Percentiles rank a stretch among this genome's conserved stretches.
Conservation (phyloP, 2,329 filamentous ascomycete species). For the Apiospora aurea region DNA sequence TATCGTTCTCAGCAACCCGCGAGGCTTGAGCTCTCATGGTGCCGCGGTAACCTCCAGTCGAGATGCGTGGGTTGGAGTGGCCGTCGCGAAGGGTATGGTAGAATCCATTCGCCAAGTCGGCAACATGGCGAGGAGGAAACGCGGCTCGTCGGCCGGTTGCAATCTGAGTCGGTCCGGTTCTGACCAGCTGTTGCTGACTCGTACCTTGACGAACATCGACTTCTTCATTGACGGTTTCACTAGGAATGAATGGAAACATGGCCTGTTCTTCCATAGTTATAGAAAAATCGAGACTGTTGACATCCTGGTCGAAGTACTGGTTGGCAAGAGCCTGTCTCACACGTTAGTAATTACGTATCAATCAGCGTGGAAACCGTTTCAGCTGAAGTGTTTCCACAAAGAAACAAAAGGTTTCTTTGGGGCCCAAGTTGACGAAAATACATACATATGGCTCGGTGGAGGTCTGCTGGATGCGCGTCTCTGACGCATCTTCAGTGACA, state of each 20-base stretch:
- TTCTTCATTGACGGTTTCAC: background rate
- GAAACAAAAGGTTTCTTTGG: background rate
- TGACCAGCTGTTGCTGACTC: too few species aligned
- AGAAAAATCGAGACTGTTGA: background rate
- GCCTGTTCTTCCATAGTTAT: background rate
- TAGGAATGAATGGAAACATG: background rate
- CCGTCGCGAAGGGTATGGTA: background rate
- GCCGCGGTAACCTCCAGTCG: background rate
- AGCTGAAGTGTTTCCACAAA: background rate
- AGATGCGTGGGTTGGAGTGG: background rate
- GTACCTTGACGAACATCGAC: background rate
- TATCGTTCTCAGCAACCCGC: background rate
- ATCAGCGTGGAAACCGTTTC: background rate
- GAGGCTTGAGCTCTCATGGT: background rate
- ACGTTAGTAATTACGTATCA: background rate
- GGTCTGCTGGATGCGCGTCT: background rate
- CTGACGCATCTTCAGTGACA: background rate
- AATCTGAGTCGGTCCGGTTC: background rate
- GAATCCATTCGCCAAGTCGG: background rate
- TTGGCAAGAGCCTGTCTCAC: background rate
- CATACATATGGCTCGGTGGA: too few species aligned
- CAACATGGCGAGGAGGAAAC: background rate
- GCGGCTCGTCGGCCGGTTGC: background rate
- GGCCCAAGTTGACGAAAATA: background rate
- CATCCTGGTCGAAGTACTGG: background rate